A percentile compares a stretch with the other conserved stretches of the same genome.
phyloP scores from a whole-genome alignment of 2,329 filamentous ascomycete species.

The Hawksworthiomyces lignivorus region DNA sequence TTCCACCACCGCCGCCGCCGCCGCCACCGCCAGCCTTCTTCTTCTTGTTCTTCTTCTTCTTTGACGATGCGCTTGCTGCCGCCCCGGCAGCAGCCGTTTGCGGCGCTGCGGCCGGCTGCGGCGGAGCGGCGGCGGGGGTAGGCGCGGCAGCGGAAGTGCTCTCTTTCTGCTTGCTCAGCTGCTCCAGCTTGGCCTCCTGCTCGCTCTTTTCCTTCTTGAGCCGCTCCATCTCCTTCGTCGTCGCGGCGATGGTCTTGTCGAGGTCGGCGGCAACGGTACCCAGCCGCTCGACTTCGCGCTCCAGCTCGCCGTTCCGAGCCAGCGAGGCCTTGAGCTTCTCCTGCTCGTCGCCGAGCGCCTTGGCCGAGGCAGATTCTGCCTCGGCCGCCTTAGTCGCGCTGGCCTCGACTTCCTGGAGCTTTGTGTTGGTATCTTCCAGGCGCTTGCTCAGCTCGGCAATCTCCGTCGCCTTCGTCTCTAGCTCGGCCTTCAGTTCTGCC shows the following conservation, averaged over 20 bases:
- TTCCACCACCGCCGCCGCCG: slow-evolving; percentile 35
- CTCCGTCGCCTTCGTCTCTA: slow-evolving; percentile 40
- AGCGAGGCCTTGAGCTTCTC: slow-evolving; percentile 26
- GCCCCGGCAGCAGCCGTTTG: slow-evolving; percentile 1
- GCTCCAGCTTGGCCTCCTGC: slow-evolving; percentile 5
- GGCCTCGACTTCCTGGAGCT: slow-evolving; percentile 37
- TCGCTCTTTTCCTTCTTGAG: slow-evolving; percentile 25
- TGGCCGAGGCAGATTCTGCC: slow-evolving; percentile 24
- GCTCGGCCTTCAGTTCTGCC: slow-evolving; percentile 17
- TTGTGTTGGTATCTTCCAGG: slow-evolving; percentile 34
- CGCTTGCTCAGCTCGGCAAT: slow-evolving; percentile 43
- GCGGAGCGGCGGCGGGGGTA: slow-evolving; percentile 8
- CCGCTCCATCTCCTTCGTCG: slow-evolving; percentile 35
- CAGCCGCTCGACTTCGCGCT: slow-evolving; percentile 29
- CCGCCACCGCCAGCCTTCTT: slow-evolving; percentile 62
- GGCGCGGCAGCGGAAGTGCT: slow-evolving; percentile 1
- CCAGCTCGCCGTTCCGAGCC: slow-evolving; percentile 30
- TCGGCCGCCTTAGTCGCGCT: slow-evolving; percentile 28
- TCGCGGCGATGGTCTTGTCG: slow-evolving; percentile 36
- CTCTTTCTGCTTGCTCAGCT: slow-evolving; percentile 5
- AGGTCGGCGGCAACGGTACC: slow-evolving; percentile 32
- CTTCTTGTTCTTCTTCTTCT: slow-evolving; percentile 83
- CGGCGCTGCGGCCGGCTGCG: slow-evolving; percentile 9
- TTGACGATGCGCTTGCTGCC: slow-evolving; percentile 18
- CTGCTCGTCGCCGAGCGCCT: slow-evolving; percentile 22